These are phyloP conservation scores for Myxozyma vanderwaltii DNA, from an alignment of 805 yeast species.

Conservation along the genomic window DNA sequence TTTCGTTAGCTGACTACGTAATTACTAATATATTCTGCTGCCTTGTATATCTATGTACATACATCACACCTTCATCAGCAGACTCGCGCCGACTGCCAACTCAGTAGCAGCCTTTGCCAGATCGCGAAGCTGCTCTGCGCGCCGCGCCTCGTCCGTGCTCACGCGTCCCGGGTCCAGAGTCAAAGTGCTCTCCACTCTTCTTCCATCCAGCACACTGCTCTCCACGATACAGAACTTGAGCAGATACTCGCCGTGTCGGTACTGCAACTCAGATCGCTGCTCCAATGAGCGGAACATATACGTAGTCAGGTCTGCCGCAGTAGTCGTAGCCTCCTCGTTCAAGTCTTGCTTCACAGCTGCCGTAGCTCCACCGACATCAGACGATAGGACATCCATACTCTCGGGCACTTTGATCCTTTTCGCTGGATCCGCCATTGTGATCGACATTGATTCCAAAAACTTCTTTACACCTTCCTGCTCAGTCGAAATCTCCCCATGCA, in stretches of 20 bases:
- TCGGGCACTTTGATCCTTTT: conserved; percentile 14
- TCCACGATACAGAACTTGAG: conserved; percentile 22
- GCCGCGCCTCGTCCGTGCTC: not conserved
- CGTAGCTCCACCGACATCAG: not conserved
- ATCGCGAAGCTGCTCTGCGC: conserved; percentile 9
- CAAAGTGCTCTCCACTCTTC: conserved; percentile 18
- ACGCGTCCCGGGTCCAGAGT: conserved; percentile 1
- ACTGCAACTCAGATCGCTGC: conserved; percentile 22
- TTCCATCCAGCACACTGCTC: conserved; percentile 28
- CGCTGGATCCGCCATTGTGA: conserved; percentile 3
- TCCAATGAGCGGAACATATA: conserved; percentile 23
- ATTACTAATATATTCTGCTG: not conserved
- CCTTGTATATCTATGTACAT: not conserved
- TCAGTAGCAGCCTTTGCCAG: conserved; percentile 20
- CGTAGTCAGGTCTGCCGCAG: not conserved
- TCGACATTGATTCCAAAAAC: conserved; percentile 12
- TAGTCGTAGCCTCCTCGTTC: not conserved
- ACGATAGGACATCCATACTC: conserved; percentile 1
- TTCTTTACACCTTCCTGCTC: conserved; percentile 8
- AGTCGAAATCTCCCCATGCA: not conserved
- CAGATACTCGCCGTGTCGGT: conserved; percentile 14
- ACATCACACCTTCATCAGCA: conserved; percentile 12
- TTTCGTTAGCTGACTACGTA: not conserved
- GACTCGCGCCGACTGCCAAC: conserved; percentile 21
- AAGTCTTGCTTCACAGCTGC: not conserved